These are phyloP conservation scores for Penicillium macrosclerotiorum DNA, from an alignment of 495 filamentous ascomycete species.

Conservation along the genomic window DNA sequence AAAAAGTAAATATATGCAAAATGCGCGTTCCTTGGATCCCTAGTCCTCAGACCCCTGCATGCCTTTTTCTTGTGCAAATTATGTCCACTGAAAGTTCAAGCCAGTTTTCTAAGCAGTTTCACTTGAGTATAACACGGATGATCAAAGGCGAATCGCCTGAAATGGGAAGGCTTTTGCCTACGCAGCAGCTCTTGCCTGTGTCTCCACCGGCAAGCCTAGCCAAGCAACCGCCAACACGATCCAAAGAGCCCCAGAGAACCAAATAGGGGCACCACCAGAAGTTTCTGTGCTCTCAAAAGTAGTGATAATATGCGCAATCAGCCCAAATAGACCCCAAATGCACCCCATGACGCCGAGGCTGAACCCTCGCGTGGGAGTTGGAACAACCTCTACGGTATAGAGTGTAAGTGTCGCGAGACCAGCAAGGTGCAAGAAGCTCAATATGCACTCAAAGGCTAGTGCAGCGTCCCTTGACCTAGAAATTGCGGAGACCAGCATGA, in stretches of 20 bases:
- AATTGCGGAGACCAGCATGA: constrained; percentile 1
- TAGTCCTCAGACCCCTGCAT: no score
- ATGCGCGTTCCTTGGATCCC: no score
- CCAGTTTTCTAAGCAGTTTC: no score
- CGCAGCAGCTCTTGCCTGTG: constrained; percentile 11
- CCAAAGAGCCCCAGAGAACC: constrained; percentile 25
- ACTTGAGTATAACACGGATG: no score
- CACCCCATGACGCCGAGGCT: constrained; percentile 1
- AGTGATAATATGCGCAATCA: constrained; percentile 15
- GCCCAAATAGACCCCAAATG: constrained; percentile 18
- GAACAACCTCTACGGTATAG: constrained; percentile 9
- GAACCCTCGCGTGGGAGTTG: constrained; percentile 1
- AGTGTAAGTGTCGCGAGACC: constrained; percentile 1
- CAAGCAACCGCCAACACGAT: constrained; percentile 14
- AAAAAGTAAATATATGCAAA: no score
- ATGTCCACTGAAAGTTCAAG: no score
- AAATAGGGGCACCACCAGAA: constrained; percentile 13
- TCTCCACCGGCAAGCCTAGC: constrained; percentile 14
- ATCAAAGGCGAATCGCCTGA: neutral
- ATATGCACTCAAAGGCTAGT: constrained; percentile 3
- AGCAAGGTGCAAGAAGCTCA: neutral
- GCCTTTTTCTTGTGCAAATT: no score
- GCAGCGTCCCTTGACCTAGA: neutral
- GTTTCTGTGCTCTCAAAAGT: constrained; percentile 9
- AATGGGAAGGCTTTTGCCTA: neutral